Evolutionary conservation across 2,329 filamentous ascomycete species (phyloP).

Genomic region (Helminthosporium solani): DNA sequence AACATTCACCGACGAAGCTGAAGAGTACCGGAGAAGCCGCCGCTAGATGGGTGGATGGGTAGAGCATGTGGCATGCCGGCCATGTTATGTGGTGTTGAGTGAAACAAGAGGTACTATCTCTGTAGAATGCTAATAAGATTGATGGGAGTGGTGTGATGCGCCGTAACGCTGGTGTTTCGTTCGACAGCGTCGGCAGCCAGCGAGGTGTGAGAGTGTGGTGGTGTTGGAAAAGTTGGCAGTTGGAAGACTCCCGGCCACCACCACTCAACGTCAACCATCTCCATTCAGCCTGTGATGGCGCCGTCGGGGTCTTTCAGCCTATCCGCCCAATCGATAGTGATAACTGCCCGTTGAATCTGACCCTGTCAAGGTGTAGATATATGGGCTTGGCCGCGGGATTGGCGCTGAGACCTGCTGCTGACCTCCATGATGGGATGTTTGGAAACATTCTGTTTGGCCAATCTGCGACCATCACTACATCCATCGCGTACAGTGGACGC

Average conservation of each 20-base stretch:
- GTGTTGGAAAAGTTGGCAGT: too few relatives aligned
- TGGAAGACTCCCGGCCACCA: too few relatives aligned
- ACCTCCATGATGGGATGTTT: slow-evolving; percentile 33
- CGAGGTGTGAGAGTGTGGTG: slow-evolving; percentile 2
- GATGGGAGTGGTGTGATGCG: not conserved
- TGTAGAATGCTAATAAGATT: too few relatives aligned
- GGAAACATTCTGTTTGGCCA: slow-evolving; percentile 32
- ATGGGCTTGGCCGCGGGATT: slow-evolving; percentile 17
- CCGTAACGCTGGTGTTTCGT: slow-evolving; percentile 26
- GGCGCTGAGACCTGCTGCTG: slow-evolving; percentile 25
- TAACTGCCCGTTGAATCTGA: slow-evolving; percentile 33
- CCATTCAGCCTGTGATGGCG: slow-evolving; percentile 24
- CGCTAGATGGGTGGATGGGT: not conserved
- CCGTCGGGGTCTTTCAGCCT: slow-evolving; percentile 23
- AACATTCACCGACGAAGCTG: slow-evolving; percentile 4
- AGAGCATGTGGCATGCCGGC: too few relatives aligned
- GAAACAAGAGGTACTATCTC: too few relatives aligned
- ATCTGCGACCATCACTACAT: slow-evolving; percentile 13
- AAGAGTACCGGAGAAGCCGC: slow-evolving; percentile 4
- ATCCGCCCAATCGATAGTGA: slow-evolving; percentile 45
- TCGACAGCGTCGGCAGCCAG: slow-evolving; percentile 9
- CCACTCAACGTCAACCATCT: slow-evolving; percentile 14
- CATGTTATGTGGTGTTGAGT: slow-evolving; percentile 6
- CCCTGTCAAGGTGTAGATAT: too few relatives aligned
- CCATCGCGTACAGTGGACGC: slow-evolving; percentile 21